Evolutionary conservation across 495 filamentous ascomycete species (phyloP).

Genomic region (Podospora pseudoanserina): DNA sequence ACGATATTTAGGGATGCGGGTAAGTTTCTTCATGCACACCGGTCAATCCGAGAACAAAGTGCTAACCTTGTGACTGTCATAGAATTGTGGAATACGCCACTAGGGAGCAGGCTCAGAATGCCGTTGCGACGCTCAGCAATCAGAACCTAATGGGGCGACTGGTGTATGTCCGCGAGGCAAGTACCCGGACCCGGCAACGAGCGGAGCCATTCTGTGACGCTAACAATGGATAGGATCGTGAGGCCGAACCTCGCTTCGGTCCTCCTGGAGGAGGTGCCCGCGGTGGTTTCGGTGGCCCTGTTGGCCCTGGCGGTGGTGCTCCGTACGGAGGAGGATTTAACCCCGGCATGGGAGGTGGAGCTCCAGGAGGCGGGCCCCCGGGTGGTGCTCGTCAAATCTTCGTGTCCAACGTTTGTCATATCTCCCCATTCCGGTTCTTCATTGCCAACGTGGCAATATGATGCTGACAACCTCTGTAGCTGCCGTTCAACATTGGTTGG

Average conservation of each 20-base stretch:
- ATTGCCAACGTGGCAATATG: conserved; percentile 26
- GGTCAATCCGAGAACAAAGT: background rate
- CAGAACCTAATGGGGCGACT: conserved; percentile 97
- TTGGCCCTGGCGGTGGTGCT: conserved; percentile 42
- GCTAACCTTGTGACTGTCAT: conserved; percentile 18
- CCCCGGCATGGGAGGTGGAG: conserved; percentile 42
- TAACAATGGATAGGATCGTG: conserved; percentile 66
- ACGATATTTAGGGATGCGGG: conserved; percentile 99
- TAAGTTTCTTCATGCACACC: conserved; percentile 46
- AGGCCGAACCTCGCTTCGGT: conserved; percentile 91
- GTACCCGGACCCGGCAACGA: conserved; percentile 20
- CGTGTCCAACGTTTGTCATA: conserved; percentile 89
- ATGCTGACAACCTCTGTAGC: conserved; percentile 54
- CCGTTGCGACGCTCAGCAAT: conserved; percentile 97
- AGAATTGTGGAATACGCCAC: conserved; percentile 99
- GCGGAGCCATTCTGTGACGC: background rate
- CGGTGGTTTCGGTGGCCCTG: conserved; percentile 60
- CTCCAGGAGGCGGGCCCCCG: conserved; percentile 45
- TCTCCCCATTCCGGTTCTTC: conserved; percentile 27
- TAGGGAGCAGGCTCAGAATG: conserved; percentile 96
- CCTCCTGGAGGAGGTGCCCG: conserved; percentile 58
- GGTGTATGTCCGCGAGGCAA: conserved; percentile 96
- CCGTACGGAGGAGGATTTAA: conserved; percentile 41
- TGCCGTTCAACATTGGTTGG: conserved; percentile 97
- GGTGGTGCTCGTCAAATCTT: conserved; percentile 80